Base-by-base conservation (phyloP, 2,329 filamentous ascomycete genomes). In the Nigrograna mackinnonii region DNA sequence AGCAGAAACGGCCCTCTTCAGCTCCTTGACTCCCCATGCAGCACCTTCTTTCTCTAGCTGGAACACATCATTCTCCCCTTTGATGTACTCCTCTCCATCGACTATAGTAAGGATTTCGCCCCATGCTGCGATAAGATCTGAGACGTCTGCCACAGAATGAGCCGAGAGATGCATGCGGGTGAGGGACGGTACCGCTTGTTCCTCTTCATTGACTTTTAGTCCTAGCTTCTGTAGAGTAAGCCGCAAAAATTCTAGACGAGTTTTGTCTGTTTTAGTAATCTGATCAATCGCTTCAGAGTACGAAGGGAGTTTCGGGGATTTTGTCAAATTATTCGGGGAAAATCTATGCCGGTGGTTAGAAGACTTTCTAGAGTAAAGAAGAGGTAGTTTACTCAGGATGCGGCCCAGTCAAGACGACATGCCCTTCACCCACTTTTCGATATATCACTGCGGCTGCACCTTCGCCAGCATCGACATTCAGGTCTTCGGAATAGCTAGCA, bases 141-240 rank as follows among this genome's bases (percentile, higher is more conserved):
- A 74, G n/a, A 90, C 82, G 30, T 86, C 82, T 55, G 74, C 70
- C 35, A 82, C 76, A 51, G 83, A 73, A 37, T 84, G 67, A 45
- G 88, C 85, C 31, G 91, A 92, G 39, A 97, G 76, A 70, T 96
- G 89, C 36, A 96, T 75, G 54, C 78, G 82, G 49, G 92, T 95
- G 26, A 96, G 82, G 44, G 87, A 86, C 11, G 90, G 91, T 66
- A 91, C 80, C 54, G 80, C 77, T 55, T 83, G 77, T 55, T 80
- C 78, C 36, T 89, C 83, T 50, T 84, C 76, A 64, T 82, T 89
- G 39, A 92, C 84, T 44, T 86, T 80, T n/a, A 99, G 77, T 1
- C 89, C 90, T 9, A 99, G 77, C 60, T 94, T 96, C 13, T 72
- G 68, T 18, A 99, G 73, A 52, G 89, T 89, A 11, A 87, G 86